Conservation (phyloP, 139 green algal genomes). For the Penium margaritaceum region DNA sequence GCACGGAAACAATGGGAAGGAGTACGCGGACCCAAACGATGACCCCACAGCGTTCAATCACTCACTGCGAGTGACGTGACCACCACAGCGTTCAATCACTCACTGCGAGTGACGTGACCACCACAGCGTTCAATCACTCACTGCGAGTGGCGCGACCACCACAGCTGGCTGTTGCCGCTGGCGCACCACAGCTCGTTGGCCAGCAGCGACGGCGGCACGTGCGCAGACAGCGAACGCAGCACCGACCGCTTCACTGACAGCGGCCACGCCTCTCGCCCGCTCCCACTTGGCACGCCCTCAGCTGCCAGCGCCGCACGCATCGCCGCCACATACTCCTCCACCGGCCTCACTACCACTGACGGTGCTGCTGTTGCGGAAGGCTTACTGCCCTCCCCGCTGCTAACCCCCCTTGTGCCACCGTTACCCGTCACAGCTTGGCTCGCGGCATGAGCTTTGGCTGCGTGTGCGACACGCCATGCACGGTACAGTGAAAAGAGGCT, state of each 20-base stretch:
- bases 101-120: slow-evolving; percentile 33
- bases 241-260: slow-evolving; percentile 17
- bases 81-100: not conserved
- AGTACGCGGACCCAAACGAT: no score
- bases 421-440: no score
- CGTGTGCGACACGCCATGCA: slow-evolving; percentile 64
- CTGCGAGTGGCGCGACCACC: slow-evolving; percentile 31
- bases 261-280: slow-evolving; percentile 31
- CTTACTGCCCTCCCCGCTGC: no score
- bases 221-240: slow-evolving; percentile 43
- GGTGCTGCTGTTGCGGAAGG: not conserved
- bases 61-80: no score
- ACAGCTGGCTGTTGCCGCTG: slow-evolving; percentile 25
- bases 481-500: slow-evolving; percentile 73
- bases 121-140: not conserved
- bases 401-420: no score
- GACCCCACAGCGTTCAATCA: no score
- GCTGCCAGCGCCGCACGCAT: slow-evolving; percentile 46
- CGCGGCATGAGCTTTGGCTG: not conserved
- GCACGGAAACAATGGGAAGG: no score
- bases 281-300: not conserved
- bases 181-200: slow-evolving; percentile 59
- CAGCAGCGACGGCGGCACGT: slow-evolving; percentile 50
- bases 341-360: slow-evolving; percentile 10
- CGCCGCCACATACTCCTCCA: slow-evolving; percentile 52